These are phyloP conservation scores for Salpingoeca rosetta DNA, from an alignment of 78 protist genomes.

Conservation along the genomic window DNA sequence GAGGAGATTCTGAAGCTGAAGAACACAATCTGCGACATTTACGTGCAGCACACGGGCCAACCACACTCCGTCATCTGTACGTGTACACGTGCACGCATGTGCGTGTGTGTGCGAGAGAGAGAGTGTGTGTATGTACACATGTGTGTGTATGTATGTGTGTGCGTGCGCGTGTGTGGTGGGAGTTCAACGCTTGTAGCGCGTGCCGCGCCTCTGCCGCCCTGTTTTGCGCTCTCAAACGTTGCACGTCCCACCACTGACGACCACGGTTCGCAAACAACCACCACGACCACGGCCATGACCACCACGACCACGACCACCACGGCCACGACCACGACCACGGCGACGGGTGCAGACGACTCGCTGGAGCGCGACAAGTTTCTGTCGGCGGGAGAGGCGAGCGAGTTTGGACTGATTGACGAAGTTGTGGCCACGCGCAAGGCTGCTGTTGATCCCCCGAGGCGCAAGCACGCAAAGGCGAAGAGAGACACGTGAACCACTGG, in stretches of 20 bases:
- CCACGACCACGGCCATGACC: too few relatives aligned
- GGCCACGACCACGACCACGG: background rate
- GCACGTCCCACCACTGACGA: too few relatives aligned
- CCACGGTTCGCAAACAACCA: background rate
- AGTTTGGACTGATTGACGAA: conserved; percentile 15
- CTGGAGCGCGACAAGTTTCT: conserved; percentile 26
- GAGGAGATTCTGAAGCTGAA: conserved; percentile 24
- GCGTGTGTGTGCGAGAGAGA: background rate
- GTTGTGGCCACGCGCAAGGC: conserved; percentile 2
- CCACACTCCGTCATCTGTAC: background rate
- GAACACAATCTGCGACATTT: conserved; percentile 7
- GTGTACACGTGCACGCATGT: background rate
- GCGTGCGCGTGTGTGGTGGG: too few relatives aligned
- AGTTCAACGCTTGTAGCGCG: background rate
- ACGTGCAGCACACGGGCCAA: conserved; percentile 24
- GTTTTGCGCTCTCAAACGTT: background rate
- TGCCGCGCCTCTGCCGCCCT: background rate
- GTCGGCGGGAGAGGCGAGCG: conserved; percentile 22
- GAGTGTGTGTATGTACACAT: too few relatives aligned
- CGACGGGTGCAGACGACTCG: background rate
- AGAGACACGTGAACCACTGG: too few relatives aligned
- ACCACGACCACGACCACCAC: too few relatives aligned
- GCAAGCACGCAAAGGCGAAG: background rate
- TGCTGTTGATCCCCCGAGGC: background rate
- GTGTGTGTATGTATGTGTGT: too few relatives aligned